Evolutionary conservation across 2,329 filamentous ascomycete species (phyloP), one percentile per base, ranked within the genome.

Genomic region (Aspergillus persii): DNA sequence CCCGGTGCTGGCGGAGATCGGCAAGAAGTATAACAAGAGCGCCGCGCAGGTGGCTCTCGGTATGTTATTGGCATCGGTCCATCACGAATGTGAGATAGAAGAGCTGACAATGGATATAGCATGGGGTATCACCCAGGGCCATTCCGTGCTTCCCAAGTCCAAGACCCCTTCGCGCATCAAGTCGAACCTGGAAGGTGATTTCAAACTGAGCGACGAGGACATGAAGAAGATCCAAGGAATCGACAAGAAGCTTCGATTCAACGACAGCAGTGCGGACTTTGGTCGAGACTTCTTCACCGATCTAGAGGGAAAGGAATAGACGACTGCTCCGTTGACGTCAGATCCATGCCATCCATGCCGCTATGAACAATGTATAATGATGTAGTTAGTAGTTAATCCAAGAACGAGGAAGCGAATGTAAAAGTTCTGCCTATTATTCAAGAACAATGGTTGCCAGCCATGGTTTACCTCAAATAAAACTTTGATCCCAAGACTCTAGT

Each of bases 171-270:
- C 69, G 29, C 69, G 79, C 12, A 81, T 81, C 61, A 71, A 70
- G 64, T 63, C 68, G 26, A 82, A 81, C 56, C 61, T 80, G 8
- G 76, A 77, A 55, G 75, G 74, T 8, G 84, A 86, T 68, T 89
- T 90, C 71, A 81, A 83, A 67, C 77, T 90, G 29, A 79, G 80
- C 1, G 65, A 70, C 0, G 82, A 83, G 53, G 87, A 90, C 66
- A 73, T 89, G 66, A 72, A 82, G 68, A 83, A 81, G 73, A 83
- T 86, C 54, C 75, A 79, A 44, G 67, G 61, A 0, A 76, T 88
- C 23, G 84, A 89, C 68, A 85, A 82, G 74, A 87, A 87, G 72
- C 50, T 86, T 63, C 76, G 86, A 47, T 87, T 88, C 68, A 88
- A 87, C 57, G 85, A 88, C 68, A 80, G 84, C 4, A 83, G 79